Percentiles rank a stretch among this genome's conserved stretches.
phyloP scores from a whole-genome alignment of 805 yeast species.

The Nakazawaea ernobii region DNA sequence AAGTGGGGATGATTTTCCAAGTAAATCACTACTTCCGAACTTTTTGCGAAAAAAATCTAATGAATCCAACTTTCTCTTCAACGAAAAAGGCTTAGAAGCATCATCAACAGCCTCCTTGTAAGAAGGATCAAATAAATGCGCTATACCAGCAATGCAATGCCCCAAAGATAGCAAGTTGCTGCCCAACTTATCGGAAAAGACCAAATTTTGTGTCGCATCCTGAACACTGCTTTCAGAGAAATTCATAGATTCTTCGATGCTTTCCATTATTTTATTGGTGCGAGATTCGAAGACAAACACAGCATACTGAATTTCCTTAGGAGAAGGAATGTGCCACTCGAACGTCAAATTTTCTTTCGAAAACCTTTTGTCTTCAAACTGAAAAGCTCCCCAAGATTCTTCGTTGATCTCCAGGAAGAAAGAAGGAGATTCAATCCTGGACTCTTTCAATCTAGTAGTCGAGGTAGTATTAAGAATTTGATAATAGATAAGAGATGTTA shows the following conservation, averaged over 20 bases:
- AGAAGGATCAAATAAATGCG: slow-evolving; percentile 63
- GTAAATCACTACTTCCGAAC: slow-evolving; percentile 13
- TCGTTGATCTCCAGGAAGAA: slow-evolving; percentile 33
- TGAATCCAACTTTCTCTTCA: slow-evolving; percentile 30
- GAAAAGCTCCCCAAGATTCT: slow-evolving; percentile 72
- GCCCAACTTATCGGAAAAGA: slow-evolving; percentile 26
- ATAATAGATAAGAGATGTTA: slow-evolving; percentile 53
- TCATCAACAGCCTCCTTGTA: slow-evolving; percentile 28
- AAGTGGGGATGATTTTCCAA: slow-evolving; percentile 4
- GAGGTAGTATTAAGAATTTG: slow-evolving; percentile 61
- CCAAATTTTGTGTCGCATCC: neutral
- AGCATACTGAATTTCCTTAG: slow-evolving; percentile 53
- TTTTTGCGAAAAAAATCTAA: slow-evolving; percentile 26
- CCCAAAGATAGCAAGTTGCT: slow-evolving; percentile 52
- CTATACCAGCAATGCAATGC: slow-evolving; percentile 59
- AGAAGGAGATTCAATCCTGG: slow-evolving; percentile 44
- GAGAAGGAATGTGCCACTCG: slow-evolving; percentile 71
- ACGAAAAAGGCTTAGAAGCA: slow-evolving; percentile 25
- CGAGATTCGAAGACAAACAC: slow-evolving; percentile 49
- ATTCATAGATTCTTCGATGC: slow-evolving; percentile 29
- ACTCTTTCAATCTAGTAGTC: slow-evolving; percentile 52
- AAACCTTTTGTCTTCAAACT: slow-evolving; percentile 49
- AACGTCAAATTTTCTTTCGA: slow-evolving; percentile 44
- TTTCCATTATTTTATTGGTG: slow-evolving; percentile 34
- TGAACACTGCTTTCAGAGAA: neutral